Evolutionary conservation across 164 flowering plant genomes (phyloP).

Genomic region (Liriodendron chinense): DNA sequence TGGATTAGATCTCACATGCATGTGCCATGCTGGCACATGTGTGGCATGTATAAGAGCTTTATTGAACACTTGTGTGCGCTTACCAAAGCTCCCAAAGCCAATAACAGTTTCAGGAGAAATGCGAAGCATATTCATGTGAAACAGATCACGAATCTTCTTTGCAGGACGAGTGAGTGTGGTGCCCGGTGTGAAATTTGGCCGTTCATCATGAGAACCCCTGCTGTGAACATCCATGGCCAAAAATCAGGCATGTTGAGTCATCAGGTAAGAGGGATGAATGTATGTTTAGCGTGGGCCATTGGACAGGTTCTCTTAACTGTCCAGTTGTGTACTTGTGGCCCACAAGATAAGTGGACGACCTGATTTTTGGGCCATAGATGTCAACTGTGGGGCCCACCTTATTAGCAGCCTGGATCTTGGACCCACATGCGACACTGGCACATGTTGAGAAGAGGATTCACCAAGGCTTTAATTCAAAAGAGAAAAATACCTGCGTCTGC

Average conservation of each 20-base stretch:
- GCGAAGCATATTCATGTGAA: too few species aligned
- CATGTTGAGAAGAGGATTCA: neutral
- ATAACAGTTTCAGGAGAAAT: too few species aligned
- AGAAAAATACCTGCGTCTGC: conserved; percentile 64
- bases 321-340: neutral
- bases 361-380: neutral
- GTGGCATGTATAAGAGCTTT: too few species aligned
- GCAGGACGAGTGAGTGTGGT: too few species aligned
- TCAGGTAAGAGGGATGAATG: neutral
- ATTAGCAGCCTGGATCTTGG: neutral
- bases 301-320: neutral
- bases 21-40: too few species aligned
- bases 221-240: neutral
- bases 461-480: neutral
- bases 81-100: too few species aligned
- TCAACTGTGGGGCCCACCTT: neutral
- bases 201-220: too few species aligned
- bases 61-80: too few species aligned
- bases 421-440: neutral
- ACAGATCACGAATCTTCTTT: too few species aligned
- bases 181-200: too few species aligned
- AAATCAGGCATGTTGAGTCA: neutral
- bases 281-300: neutral
- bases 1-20: too few species aligned
- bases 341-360: too few species aligned